A percentile compares a stretch with the other conserved stretches of the same genome.
Evolutionary conservation across 2,329 filamentous ascomycete species (phyloP).

Genomic region (Diaporthe sp.): DNA sequence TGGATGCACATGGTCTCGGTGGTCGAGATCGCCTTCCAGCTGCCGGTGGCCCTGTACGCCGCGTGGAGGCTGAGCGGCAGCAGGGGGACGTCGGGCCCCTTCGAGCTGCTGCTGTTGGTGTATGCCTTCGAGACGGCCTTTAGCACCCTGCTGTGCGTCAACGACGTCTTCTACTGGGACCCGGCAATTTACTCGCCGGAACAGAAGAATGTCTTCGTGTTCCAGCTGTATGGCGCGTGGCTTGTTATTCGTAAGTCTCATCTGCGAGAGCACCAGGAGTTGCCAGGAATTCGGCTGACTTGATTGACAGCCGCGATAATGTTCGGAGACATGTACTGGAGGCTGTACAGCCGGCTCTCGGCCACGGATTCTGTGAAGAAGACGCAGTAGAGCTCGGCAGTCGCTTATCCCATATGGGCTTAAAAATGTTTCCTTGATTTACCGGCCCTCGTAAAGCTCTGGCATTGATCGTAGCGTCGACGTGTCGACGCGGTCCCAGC

Average conservation of each 20-base stretch:
- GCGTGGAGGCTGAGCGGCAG: slow-evolving; percentile 53
- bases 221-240: slow-evolving; percentile 65
- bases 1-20: slow-evolving; percentile 66
- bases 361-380: slow-evolving; percentile 53
- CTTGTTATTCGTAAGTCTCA: slow-evolving; percentile 64
- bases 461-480: slow-evolving; percentile 14
- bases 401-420: neutral
- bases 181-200: slow-evolving; percentile 55
- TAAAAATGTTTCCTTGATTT: neutral
- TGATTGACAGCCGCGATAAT: slow-evolving; percentile 59
- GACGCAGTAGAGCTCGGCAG: slow-evolving; percentile 48
- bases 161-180: slow-evolving; percentile 64
- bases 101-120: slow-evolving; percentile 64
- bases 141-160: slow-evolving; percentile 64
- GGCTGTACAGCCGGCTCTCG: slow-evolving; percentile 60
- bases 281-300: slow-evolving; percentile 1
- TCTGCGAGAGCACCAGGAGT: neutral
- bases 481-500: slow-evolving; percentile 8
- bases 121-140: slow-evolving; percentile 66
- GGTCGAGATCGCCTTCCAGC: slow-evolving; percentile 63
- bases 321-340: slow-evolving; percentile 66
- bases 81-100: slow-evolving; percentile 50
- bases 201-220: slow-evolving; percentile 61
- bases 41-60: slow-evolving; percentile 64
- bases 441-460: neutral